These are phyloP conservation scores for Pythium dissimile DNA, from an alignment of 352 stramenopile genomes.

Conservation along the genomic window DNA sequence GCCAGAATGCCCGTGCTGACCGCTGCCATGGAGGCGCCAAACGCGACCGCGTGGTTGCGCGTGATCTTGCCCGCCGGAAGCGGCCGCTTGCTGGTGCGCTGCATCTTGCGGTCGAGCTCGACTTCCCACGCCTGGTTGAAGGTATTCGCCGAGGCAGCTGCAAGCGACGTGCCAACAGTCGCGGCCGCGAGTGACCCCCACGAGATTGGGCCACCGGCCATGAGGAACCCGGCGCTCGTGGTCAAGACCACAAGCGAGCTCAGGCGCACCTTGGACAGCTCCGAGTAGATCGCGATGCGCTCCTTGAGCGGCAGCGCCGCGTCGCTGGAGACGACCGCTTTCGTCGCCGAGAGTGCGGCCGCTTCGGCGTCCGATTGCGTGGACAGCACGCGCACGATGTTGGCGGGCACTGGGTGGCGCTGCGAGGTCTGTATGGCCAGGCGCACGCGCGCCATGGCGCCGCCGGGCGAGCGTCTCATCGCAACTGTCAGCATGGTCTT, in stretches of 20 bases:
- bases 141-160: conserved; percentile 92
- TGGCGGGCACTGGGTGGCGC: conserved; percentile 1
- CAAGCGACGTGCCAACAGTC: conserved; percentile 94
- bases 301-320: conserved; percentile 53
- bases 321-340: conserved; percentile 6
- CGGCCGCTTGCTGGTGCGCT: conserved; percentile 93
- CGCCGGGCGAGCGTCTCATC: conserved; percentile 1
- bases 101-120: conserved; percentile 95
- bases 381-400: conserved; percentile 53
- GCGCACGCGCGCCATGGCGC: background rate
- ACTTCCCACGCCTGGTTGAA: conserved; percentile 99
- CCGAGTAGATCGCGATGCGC: conserved; percentile 69
- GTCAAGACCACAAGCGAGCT: conserved; percentile 96
- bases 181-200: conserved; percentile 85
- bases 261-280: conserved; percentile 94
- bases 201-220: conserved; percentile 92
- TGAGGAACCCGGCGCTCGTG: conserved; percentile 94
- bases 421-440: conserved; percentile 8
- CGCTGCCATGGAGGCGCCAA: conserved; percentile 81
- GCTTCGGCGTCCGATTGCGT: conserved; percentile 51
- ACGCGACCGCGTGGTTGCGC: conserved; percentile 73
- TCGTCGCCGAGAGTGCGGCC: conserved; percentile 26
- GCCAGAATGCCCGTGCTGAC: conserved; percentile 89
- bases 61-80: conserved; percentile 89
- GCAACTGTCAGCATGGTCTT: conserved; percentile 21